Base-by-base conservation (phyloP, 2,329 filamentous ascomycete genomes). In the Metarhizium guizhouense region DNA sequence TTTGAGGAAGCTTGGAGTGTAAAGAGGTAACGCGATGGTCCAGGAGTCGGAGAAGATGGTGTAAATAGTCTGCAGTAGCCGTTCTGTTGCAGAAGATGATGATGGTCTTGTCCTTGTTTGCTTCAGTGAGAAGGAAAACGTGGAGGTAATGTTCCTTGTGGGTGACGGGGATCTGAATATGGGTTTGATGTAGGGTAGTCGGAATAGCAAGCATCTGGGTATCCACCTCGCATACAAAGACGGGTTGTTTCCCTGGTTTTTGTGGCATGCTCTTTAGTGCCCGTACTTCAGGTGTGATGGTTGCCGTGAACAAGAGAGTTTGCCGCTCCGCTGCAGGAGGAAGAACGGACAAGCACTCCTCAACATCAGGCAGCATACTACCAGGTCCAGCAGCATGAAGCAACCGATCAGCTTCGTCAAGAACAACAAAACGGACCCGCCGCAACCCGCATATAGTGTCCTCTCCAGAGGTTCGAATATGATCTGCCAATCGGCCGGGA, bases 61-160 rank as follows among this genome's bases (percentile, higher is more conserved):
- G 91, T 4, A 99, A 80, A 57, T 94, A 84, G 62, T 93, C 89
- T 10, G 94, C 93, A 0, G 93, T 96, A 54, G 84, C 80, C 1
- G 91, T 95, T 51, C 90, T 84, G 74, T 99, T 99, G 77, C 88
- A 92, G 76, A 99, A 99, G 59, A 99, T 85, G 65, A 99, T 96
- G 65, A 86, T 80, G 1, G 87, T 87, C 72, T 89, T 93, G 45
- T 82, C 76, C 40, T 81, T 69, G 70, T 96, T 96, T 59, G 71
- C 76, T 34, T 87, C 84, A 0, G 93, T 97, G 25, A 85, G 81
- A 14, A 99, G 82, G 42, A 99, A 86, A 53, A 90, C 83, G 69
- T 99, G 94, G 13, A 99, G 81, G 71, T 95, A 99, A 68, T 94
- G 90, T 71, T 97, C 93, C 63, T 93, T 90, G 72, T 96, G 91